Evolutionary conservation across 108 stramenopile species (phyloP), one percentile per base, ranked within the genome.

Genomic region (Cylindrotheca closterium): DNA sequence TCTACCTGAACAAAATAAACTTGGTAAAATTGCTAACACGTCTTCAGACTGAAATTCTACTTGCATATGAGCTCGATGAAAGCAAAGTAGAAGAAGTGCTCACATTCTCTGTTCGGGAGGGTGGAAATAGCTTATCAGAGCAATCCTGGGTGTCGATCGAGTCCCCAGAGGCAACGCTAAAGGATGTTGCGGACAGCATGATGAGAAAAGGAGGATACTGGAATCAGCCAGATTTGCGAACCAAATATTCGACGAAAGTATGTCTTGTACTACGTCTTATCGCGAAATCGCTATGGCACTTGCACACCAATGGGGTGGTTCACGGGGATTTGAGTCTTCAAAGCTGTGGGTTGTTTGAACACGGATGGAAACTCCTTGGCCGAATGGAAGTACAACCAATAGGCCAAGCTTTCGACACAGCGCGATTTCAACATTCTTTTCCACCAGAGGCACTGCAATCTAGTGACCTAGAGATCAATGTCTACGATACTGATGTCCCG

Each of bases 331-430:
- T 93, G 12, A 68, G 67, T 54, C 63, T 84, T 30, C 64, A 71
- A 12, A 82, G 65, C 30, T 80, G 81, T 62, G 81, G 85, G 22
- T 90, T 90, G 50, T 93, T 84, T 63, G 79, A 73, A 1, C 81
- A 83, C 12, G 51, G 51, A 47, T 93, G 92, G 92, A 93, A 90
- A 54, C 65, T 93, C 2, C 67, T 79, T 17, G 81, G 77, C 8
- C 47, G 81, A 17, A 31, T 80, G 4, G 84, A 75, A 4, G 72
- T 77, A 47, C 81, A 85, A 58, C 54, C 26, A 8, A 67, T 58
- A 19, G 85, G 87, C 26, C 59, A 71, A 7, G 30, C 57, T 0
- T 75, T 92, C 50, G 27, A 81, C 46, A 37, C 73, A 18, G 37
- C 60, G 18, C 61, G 77, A 2, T 62, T 89, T 45, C 75, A 73